These are phyloP conservation scores for Cyclotella distinguenda DNA, from an alignment of 108 stramenopile genomes.

Conservation along the genomic window DNA sequence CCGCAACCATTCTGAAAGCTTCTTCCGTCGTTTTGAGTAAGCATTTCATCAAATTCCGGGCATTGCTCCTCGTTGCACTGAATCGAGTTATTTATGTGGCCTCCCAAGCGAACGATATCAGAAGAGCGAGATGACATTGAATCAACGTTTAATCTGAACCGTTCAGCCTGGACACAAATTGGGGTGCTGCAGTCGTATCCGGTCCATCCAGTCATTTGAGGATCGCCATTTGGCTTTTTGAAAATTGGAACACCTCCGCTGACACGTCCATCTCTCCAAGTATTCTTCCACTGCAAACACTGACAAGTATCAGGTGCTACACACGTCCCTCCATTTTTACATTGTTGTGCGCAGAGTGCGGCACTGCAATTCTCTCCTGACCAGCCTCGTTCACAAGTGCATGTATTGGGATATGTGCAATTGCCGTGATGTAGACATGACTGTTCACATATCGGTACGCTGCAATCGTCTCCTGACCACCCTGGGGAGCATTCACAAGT, in stretches of 20 bases:
- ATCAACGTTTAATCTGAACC: conserved; percentile 55
- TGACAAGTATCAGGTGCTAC: conserved; percentile 81
- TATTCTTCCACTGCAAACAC: conserved; percentile 62
- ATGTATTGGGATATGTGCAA: conserved; percentile 83
- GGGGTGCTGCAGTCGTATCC: conserved; percentile 77
- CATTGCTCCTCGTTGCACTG: conserved; percentile 52
- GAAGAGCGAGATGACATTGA: conserved; percentile 11
- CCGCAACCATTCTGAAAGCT: conserved; percentile 82
- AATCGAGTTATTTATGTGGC: conserved; percentile 58
- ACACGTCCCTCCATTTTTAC: conserved; percentile 75
- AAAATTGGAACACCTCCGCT: conserved; percentile 73
- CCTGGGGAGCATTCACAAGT: conserved; percentile 75
- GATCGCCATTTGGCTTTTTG: conserved; percentile 67
- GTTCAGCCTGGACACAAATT: conserved; percentile 82
- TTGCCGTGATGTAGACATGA: conserved; percentile 70
- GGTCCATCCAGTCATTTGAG: conserved; percentile 87
- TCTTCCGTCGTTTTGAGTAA: conserved; percentile 55
- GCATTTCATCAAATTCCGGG: conserved; percentile 47
- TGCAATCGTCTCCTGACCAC: conserved; percentile 67
- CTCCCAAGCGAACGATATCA: conserved; percentile 50
- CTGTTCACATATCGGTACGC: conserved; percentile 64
- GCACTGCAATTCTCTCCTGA: conserved; percentile 70
- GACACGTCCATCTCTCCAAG: conserved; percentile 64
- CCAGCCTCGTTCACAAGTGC: conserved; percentile 79
- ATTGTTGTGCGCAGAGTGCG: conserved; percentile 72